Conservation (phyloP, 1,139 yeast genomes). For the Nakaseomyces sp. region DNA sequence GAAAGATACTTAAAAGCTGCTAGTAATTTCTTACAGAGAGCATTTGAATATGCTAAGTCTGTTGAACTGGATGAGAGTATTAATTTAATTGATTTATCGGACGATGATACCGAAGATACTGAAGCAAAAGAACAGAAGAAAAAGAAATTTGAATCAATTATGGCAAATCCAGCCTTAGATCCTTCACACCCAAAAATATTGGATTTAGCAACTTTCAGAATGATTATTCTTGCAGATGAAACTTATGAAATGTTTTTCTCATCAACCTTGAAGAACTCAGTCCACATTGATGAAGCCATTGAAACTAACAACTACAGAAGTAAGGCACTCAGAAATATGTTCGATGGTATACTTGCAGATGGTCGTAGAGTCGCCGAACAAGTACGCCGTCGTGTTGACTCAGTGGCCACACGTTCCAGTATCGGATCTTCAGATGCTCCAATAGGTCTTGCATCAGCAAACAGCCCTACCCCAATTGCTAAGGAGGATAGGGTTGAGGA, state of each 20-base stretch:
- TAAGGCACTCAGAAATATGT: conserved; percentile 72
- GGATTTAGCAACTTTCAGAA: conserved; percentile 82
- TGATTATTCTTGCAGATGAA: conserved; percentile 91
- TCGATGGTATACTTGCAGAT: conserved; percentile 86
- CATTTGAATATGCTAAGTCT: conserved; percentile 86
- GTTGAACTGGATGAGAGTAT: conserved; percentile 39
- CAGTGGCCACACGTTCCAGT: conserved; percentile 30
- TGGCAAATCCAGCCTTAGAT: conserved; percentile 70
- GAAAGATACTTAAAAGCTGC: conserved; percentile 83
- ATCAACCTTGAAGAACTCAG: conserved; percentile 52
- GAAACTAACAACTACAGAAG: conserved; percentile 41
- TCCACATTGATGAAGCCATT: conserved; percentile 55
- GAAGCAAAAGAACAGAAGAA: conserved; percentile 28
- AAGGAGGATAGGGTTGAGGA: conserved; percentile 19
- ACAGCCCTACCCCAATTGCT: neutral
- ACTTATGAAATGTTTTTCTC: conserved; percentile 80
- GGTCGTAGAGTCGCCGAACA: conserved; percentile 85
- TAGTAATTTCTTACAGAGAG: conserved; percentile 74
- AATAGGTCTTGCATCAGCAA: neutral
- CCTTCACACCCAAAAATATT: conserved; percentile 69
- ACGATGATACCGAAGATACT: conserved; percentile 25
- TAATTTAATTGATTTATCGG: conserved; percentile 36
- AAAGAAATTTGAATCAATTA: conserved; percentile 37
- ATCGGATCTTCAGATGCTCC: conserved; percentile 13
- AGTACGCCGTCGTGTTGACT: conserved; percentile 78